phyloP scores from a whole-genome alignment of 306 rosid species.

The Morella rubra region DNA sequence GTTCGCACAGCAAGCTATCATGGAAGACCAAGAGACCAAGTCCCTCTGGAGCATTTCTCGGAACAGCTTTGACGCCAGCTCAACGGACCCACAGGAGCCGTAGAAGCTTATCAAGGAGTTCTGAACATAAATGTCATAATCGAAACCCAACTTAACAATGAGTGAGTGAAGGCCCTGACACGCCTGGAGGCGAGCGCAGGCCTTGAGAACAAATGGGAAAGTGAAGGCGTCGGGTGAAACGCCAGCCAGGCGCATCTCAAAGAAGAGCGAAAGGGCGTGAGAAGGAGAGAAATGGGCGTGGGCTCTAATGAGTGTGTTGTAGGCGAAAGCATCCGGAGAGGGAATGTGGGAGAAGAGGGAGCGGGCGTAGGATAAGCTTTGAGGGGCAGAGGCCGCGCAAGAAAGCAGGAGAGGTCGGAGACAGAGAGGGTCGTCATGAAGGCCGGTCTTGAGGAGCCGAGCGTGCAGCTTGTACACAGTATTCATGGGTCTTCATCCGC shows the following conservation, averaged over 20 bases:
- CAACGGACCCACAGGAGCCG: constrained; percentile 35
- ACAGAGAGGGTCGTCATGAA: constrained; percentile 33
- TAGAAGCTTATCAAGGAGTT: constrained; percentile 46
- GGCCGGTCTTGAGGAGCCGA: constrained; percentile 45
- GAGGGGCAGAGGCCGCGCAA: constrained; percentile 36
- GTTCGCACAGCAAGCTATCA: constrained; percentile 41
- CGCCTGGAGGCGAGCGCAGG: constrained; percentile 25
- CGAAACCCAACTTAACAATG: constrained; percentile 45
- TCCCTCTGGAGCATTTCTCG: constrained; percentile 47
- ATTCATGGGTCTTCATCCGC: background rate
- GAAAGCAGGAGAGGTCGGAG: constrained; percentile 42
- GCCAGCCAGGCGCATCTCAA: constrained; percentile 43
- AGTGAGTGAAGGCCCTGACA: constrained; percentile 33
- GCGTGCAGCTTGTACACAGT: constrained; percentile 46
- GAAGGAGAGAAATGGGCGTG: constrained; percentile 39
- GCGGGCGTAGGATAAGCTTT: constrained; percentile 43
- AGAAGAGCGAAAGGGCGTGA: constrained; percentile 38
- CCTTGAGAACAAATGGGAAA: constrained; percentile 58
- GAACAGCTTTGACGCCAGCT: constrained; percentile 42
- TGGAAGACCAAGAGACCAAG: constrained; percentile 59
- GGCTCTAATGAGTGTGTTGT: constrained; percentile 47
- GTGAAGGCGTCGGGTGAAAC: constrained; percentile 52
- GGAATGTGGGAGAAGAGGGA: constrained; percentile 38
- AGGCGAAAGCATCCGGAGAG: constrained; percentile 37
- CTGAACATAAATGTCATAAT: constrained; percentile 41